phyloP scores from a whole-genome alignment of 1,139 yeast genomes.

The Geotrichum klebahnii region DNA sequence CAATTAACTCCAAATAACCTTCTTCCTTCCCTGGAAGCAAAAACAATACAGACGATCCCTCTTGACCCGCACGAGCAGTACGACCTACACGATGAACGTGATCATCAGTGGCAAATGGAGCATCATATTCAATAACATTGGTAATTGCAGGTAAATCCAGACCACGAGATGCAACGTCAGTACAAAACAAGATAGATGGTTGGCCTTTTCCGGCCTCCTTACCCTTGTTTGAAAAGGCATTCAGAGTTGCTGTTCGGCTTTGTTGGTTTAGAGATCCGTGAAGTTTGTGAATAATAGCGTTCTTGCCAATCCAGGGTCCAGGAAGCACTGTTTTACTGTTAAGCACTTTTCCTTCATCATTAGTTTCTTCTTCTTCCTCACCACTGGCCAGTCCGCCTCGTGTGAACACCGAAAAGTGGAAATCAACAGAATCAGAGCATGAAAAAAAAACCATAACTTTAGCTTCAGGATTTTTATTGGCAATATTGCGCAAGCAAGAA shows the following conservation, averaged over 20 bases:
- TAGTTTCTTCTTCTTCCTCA: slow-evolving; percentile 32
- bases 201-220: slow-evolving; percentile 37
- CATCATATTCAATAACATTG: slow-evolving; percentile 81
- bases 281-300: slow-evolving; percentile 61
- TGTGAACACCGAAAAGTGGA: slow-evolving; percentile 74
- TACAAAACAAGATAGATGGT: slow-evolving; percentile 71
- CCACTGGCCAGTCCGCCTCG: slow-evolving; percentile 31
- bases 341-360: slow-evolving; percentile 25
- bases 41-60: slow-evolving; percentile 71
- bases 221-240: slow-evolving; percentile 51
- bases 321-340: slow-evolving; percentile 43
- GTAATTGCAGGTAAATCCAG: slow-evolving; percentile 70
- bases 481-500: slow-evolving; percentile 54
- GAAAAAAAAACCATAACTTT: slow-evolving; percentile 84
- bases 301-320: slow-evolving; percentile 51
- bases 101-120: slow-evolving; percentile 89
- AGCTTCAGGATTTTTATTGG: slow-evolving; percentile 38
- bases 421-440: slow-evolving; percentile 92
- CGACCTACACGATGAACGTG: slow-evolving; percentile 94
- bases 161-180: slow-evolving; percentile 94
- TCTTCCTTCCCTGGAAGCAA: slow-evolving; percentile 87
- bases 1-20: slow-evolving; percentile 61
- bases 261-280: slow-evolving; percentile 91
- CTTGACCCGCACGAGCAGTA: slow-evolving; percentile 86
- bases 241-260: slow-evolving; percentile 70